These are phyloP conservation scores for Pseudognaphalium luteoalbum DNA, from an alignment of 129 eudicot genomes.

Conservation along the genomic window DNA sequence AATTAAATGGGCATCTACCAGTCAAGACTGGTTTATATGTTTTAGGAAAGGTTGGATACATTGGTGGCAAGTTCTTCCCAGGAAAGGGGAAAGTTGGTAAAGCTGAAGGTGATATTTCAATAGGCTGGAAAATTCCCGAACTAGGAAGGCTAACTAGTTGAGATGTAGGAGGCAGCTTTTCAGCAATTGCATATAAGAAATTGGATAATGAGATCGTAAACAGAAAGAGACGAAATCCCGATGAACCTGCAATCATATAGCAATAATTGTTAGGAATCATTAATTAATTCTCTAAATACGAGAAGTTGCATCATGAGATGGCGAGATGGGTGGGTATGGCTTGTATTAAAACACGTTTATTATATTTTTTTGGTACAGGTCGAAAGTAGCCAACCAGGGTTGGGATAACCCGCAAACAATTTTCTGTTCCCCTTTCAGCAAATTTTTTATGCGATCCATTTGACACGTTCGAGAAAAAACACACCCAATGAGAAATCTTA, in stretches of 20 bases:
- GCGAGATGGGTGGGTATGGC: not conserved
- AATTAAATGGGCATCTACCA: conserved; percentile 88
- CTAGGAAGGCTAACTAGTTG: conserved; percentile 60
- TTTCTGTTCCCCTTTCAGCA: not conserved
- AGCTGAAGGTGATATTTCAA: conserved; percentile 84
- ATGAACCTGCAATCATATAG: conserved; percentile 55
- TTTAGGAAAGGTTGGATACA: conserved; percentile 74
- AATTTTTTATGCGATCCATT: not conserved
- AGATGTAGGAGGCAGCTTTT: conserved; percentile 42
- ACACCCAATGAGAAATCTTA: not conserved
- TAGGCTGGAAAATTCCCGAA: conserved; percentile 63
- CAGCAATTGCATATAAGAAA: conserved; percentile 41
- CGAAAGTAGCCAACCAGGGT: no score
- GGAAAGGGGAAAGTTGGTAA: conserved; percentile 67
- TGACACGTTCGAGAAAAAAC: not conserved
- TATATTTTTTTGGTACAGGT: no score
- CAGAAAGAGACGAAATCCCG: conserved; percentile 44
- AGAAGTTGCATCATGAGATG: not conserved
- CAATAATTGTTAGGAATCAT: not conserved
- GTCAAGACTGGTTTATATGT: conserved; percentile 79
- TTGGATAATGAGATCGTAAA: conserved; percentile 44
- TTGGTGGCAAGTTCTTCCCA: conserved; percentile 58
- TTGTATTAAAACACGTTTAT: no score
- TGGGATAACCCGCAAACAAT: no score
- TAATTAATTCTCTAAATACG: not conserved